Percentiles rank a stretch among this genome's conserved stretches.
phyloP scores from a whole-genome alignment of 768 basidiomycete species.

The Mycena latifolia region DNA sequence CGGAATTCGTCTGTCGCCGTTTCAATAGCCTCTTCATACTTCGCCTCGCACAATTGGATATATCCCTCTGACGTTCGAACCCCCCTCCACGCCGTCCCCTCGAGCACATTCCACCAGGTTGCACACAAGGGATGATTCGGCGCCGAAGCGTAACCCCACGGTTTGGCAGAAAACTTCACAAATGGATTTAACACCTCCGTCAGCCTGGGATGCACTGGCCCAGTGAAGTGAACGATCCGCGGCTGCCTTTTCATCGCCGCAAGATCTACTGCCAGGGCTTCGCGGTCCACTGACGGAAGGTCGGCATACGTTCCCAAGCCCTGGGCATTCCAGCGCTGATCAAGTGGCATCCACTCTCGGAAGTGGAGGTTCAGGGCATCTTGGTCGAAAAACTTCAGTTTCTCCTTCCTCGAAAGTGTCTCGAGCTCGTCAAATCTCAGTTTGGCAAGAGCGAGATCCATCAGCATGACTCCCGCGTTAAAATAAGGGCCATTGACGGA shows the following conservation, averaged over 20 bases:
- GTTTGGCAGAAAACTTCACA: constrained; percentile 60
- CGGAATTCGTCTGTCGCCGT: neutral
- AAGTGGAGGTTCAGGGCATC: constrained; percentile 65
- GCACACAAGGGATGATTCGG: constrained; percentile 62
- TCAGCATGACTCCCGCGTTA: constrained; percentile 67
- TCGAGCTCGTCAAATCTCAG: constrained; percentile 41
- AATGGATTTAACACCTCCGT: constrained; percentile 62
- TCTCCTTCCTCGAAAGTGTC: constrained; percentile 34
- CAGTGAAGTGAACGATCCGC: constrained; percentile 69
- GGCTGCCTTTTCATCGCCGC: constrained; percentile 52
- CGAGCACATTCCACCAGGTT: constrained; percentile 61
- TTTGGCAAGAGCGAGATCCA: constrained; percentile 60
- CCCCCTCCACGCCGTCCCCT: constrained; percentile 58
- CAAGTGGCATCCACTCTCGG: constrained; percentile 55
- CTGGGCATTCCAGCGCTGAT: constrained; percentile 66
- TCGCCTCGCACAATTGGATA: neutral
- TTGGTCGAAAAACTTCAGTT: constrained; percentile 54
- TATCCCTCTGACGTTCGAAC: constrained; percentile 39
- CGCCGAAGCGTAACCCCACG: constrained; percentile 68
- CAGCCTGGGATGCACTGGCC: constrained; percentile 62
- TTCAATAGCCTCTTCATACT: constrained; percentile 6
- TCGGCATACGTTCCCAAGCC: constrained; percentile 67
- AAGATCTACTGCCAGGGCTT: constrained; percentile 41
- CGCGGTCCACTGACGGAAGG: constrained; percentile 46
- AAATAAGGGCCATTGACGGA: constrained; percentile 56